A percentile compares a stretch with the other conserved stretches of the same genome.
Conservation (phyloP, 768 basidiomycete genomes). For the Lactarius trivialis region DNA sequence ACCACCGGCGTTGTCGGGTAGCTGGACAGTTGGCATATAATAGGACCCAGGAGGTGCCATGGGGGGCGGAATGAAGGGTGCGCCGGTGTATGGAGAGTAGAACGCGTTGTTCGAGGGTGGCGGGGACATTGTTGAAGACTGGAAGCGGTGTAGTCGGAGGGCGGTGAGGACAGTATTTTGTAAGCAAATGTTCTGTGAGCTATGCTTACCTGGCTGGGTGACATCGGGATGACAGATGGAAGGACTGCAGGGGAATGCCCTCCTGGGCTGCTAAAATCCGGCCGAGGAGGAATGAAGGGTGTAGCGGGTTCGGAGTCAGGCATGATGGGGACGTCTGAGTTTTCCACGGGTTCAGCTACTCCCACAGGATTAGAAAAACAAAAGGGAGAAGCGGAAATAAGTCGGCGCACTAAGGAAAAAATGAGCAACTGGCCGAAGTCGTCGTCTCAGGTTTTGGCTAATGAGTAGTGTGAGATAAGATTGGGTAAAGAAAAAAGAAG, state of each 20-base stretch:
- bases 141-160: slow-evolving; percentile 8
- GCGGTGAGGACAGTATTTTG: not conserved
- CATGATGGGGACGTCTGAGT: slow-evolving; percentile 5
- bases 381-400: slow-evolving; percentile 7
- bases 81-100: slow-evolving; percentile 19
- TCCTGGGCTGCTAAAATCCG: slow-evolving; percentile 21
- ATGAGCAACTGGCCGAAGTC: not conserved
- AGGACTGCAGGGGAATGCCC: slow-evolving; percentile 23
- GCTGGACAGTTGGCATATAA: slow-evolving; percentile 28
- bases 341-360: slow-evolving; percentile 19
- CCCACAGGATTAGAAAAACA: not conserved
- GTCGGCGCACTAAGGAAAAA: not conserved
- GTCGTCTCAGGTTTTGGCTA: not conserved
- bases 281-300: slow-evolving; percentile 31
- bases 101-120: slow-evolving; percentile 7
- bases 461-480: slow-evolving; percentile 9
- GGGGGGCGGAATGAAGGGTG: slow-evolving; percentile 21
- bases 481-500: not conserved
- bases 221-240: slow-evolving; percentile 28
- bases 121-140: slow-evolving; percentile 22
- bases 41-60: slow-evolving; percentile 29
- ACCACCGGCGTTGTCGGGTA: slow-evolving; percentile 20
- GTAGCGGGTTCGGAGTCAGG: slow-evolving; percentile 23
- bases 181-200: not conserved
- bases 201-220: slow-evolving; percentile 14